Evolutionary conservation across 106 monocot species (phyloP), one percentile per base, ranked within the genome.

Genomic region (Phalaenopsis equestris): DNA sequence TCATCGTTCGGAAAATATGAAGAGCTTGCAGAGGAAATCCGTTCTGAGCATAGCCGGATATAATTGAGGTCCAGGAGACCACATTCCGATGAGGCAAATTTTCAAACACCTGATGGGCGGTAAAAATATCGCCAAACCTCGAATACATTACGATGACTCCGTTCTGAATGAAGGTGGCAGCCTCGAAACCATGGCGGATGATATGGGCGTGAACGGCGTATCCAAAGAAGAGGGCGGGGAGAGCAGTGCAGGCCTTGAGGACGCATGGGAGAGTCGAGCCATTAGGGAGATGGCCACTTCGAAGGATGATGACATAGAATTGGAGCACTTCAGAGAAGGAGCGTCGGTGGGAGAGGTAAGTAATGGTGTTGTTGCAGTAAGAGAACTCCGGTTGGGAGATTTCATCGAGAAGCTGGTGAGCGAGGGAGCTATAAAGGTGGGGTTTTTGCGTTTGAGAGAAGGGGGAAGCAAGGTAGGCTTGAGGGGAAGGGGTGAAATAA

Each of bases 11-110:
- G 79, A 93, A 95, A 30, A 87, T 8, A 10, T 52, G 19, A 37
- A 92, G 73, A 2, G 88, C 89, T 56, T 91, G 84, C 0, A 83
- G 8, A 14, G 92, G 85, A 17, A 65, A 72, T 1, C 93, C 88
- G 72, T 87, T 93, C 47, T 95, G 95, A 1, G 56, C 82, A 39
- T 21, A 87, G 14, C 95, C 93, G 2, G 92, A 93, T 5, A 93
- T 75, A 39, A 93, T 74, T 5, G 91, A 83, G 36, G 91, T 91
- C 95, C 93, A 95, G 0, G 93, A 93, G 37, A 95, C 84, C 3
- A 95, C 77, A 72, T 91, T 88, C 65, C 79, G 76, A 19, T 67
- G 57, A 1, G 52, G 12, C 80, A 92, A 38, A 37, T 49, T 16
- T 6, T 88, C 84, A 30, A 93, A 93, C 41, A 93, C 67, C 5